phyloP scores from a whole-genome alignment of 805 yeast genomes.

The Torulaspora delbrueckii region DNA sequence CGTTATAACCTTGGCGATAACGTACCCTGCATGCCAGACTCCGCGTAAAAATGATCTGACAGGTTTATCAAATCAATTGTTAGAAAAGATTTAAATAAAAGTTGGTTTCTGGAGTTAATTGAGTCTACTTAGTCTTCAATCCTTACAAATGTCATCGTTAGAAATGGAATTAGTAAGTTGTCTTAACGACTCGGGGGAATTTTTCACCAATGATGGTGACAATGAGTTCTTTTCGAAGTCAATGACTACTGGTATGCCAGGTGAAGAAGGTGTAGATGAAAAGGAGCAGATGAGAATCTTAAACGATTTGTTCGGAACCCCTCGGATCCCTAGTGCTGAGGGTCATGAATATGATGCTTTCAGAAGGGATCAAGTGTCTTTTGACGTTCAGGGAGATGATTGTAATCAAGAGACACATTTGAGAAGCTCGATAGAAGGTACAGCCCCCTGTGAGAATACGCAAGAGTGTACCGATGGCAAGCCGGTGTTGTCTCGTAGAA shows the following conservation, averaged over 20 bases:
- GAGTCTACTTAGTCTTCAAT: neutral
- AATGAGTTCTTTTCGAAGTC: constrained; percentile 1
- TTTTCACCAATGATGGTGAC: constrained; percentile 2
- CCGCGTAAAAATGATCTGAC: neutral
- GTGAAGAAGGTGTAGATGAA: neutral
- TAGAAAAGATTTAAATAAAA: neutral
- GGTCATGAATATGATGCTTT: neutral
- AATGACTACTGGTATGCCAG: neutral
- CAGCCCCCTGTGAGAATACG: neutral
- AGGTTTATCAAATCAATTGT: neutral
- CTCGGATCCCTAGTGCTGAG: neutral
- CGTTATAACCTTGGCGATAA: neutral
- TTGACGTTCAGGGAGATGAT: neutral
- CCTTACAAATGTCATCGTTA: neutral
- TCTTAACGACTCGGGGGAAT: neutral
- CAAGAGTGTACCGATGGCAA: neutral
- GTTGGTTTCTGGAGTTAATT: neutral
- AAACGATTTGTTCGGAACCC: constrained; percentile 6
- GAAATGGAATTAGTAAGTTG: neutral
- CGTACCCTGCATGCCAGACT: neutral
- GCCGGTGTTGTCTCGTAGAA: constrained; percentile 13
- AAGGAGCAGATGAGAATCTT: constrained; percentile 1
- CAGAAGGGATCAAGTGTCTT: neutral
- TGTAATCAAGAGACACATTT: neutral
- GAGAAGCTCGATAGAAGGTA: neutral